Evolutionary conservation across 176 grass and related monocot genomes (phyloP).

Genomic region (Eleusine indica): DNA sequence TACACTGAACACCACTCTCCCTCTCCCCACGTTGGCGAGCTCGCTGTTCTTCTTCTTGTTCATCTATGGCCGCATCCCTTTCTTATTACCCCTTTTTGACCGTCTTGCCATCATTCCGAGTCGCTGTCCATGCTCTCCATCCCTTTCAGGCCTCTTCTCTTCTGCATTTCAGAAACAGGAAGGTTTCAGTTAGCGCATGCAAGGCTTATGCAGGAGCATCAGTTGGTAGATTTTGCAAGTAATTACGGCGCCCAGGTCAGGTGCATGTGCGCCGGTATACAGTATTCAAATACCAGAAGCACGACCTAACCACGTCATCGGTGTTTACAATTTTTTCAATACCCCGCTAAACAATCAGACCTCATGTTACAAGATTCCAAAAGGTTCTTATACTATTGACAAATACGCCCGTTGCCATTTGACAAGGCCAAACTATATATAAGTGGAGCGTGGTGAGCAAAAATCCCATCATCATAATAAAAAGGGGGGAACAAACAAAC

Average conservation of each 20-base stretch:
- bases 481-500: not conserved
- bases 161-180: constrained; percentile 49
- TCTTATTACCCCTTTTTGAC: constrained; percentile 23
- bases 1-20: not conserved
- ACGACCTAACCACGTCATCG: not conserved
- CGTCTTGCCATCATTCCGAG: constrained; percentile 54
- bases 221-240: not conserved
- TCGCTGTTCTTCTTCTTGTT: not conserved
- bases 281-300: constrained; percentile 3
- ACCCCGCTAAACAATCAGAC: constrained; percentile 1
- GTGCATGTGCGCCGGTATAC: not conserved
- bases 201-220: constrained; percentile 2
- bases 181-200: constrained; percentile 29
- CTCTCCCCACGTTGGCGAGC: not conserved
- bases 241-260: not conserved
- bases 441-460: not conserved
- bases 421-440: not conserved
- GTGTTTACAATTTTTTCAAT: not conserved
- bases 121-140: constrained; percentile 96
- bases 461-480: not conserved
- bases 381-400: not conserved
- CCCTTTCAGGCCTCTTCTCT: constrained; percentile 71
- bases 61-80: not conserved
- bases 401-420: not conserved
- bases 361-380: constrained; percentile 47